phyloP scores from a whole-genome alignment of 495 filamentous ascomycete species.

The Neurospora sp. region DNA sequence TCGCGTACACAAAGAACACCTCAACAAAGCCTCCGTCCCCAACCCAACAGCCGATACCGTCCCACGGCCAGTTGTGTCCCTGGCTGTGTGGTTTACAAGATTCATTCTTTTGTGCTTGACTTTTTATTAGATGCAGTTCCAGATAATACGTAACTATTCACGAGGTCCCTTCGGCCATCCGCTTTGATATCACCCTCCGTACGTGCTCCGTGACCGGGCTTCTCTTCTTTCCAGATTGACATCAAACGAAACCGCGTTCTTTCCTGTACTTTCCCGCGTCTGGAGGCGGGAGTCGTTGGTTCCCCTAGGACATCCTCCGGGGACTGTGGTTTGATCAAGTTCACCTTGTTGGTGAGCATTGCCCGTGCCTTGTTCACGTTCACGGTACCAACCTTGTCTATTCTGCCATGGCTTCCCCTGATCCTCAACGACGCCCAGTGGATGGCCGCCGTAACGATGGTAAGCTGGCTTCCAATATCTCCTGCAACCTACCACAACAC shows the following conservation, averaged over 20 bases:
- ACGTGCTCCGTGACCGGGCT: background rate
- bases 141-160: background rate
- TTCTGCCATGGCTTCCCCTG: conserved; percentile 12
- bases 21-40: background rate
- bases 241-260: background rate
- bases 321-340: background rate
- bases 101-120: background rate
- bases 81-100: background rate
- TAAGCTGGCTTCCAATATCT: conserved; percentile 11
- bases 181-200: background rate
- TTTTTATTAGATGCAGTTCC: background rate
- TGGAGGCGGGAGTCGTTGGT: background rate
- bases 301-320: background rate
- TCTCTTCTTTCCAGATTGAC: background rate
- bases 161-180: background rate
- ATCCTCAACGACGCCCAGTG: conserved; percentile 8
- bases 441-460: conserved; percentile 21
- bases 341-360: background rate
- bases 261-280: background rate
- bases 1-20: background rate
- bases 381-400: background rate
- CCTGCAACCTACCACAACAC: background rate
- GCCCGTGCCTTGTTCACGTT: background rate
- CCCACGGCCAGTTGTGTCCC: background rate
- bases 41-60: conserved; percentile 3